Conservation (phyloP, 2,329 filamentous ascomycete genomes). For the Fonsecaea pugnacius region DNA sequence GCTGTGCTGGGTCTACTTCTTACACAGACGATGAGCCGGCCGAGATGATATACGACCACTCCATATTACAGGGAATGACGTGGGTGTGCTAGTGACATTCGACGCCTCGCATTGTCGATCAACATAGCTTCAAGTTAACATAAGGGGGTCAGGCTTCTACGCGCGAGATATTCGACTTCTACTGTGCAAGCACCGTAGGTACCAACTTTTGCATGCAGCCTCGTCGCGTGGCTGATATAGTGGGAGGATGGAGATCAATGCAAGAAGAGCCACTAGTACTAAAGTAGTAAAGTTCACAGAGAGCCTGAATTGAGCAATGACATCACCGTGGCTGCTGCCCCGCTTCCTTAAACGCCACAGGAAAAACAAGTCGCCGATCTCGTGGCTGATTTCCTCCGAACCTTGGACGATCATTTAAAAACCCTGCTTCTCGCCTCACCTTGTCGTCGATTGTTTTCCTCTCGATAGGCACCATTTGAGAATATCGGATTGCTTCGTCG, state of each 20-base stretch:
- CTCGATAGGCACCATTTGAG: constrained; percentile 25
- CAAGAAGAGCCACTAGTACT: neutral
- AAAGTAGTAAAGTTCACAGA: neutral
- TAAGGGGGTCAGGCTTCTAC: neutral
- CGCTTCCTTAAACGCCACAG: constrained; percentile 18
- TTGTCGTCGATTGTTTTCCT: constrained; percentile 15
- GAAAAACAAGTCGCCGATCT: constrained; percentile 10
- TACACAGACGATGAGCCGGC: neutral
- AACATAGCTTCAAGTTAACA: constrained; percentile 2
- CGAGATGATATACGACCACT: neutral
- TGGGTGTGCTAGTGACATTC: constrained; percentile 8
- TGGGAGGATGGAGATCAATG: neutral
- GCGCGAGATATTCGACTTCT: neutral
- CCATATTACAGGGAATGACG: neutral
- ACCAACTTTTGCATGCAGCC: neutral
- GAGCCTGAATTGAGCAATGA: constrained; percentile 29
- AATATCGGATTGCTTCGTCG: constrained; percentile 29
- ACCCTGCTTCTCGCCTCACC: constrained; percentile 16
- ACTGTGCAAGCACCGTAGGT: neutral
- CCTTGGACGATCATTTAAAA: constrained; percentile 23
- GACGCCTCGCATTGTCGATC: constrained; percentile 9
- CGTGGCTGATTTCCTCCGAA: constrained; percentile 17
- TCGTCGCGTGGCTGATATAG: neutral
- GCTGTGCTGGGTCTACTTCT: neutral
- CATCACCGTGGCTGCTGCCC: constrained; percentile 7